Evolutionary conservation across 768 basidiomycete species (phyloP).

Genomic region (Leccinum aurantiacum): DNA sequence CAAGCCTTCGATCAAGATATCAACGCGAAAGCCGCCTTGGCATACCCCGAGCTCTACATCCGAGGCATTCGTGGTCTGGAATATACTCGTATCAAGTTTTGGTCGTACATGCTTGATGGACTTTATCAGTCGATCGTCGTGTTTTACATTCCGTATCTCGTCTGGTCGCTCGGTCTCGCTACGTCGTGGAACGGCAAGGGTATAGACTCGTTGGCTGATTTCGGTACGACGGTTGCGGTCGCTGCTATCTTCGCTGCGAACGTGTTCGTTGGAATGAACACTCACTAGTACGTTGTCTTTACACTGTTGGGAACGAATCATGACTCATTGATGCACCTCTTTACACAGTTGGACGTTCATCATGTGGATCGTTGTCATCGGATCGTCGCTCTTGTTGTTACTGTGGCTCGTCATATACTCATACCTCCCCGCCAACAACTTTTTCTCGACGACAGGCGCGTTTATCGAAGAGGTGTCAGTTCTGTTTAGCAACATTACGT

Average conservation of each 20-base stretch:
- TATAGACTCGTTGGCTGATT: conserved; percentile 79
- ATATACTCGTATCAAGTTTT: conserved; percentile 90
- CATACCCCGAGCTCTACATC: conserved; percentile 94
- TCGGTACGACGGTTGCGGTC: conserved; percentile 89
- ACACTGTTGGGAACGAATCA: conserved; percentile 1
- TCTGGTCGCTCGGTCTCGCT: conserved; percentile 63
- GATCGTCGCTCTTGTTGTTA: conserved; percentile 78
- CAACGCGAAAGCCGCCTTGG: conserved; percentile 83
- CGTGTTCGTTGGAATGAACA: conserved; percentile 86
- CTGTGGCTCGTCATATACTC: conserved; percentile 91
- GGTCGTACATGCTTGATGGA: conserved; percentile 93
- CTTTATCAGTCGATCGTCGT: conserved; percentile 88
- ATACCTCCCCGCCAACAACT: conserved; percentile 67
- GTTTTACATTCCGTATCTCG: conserved; percentile 82
- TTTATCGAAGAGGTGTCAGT: conserved; percentile 73
- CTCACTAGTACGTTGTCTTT: conserved; percentile 69
- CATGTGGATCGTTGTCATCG: conserved; percentile 79
- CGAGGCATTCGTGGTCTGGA: conserved; percentile 92
- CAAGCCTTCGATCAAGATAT: conserved; percentile 92
- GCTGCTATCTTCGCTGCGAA: conserved; percentile 89
- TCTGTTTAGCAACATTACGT: conserved; percentile 75
- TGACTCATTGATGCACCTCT: neutral
- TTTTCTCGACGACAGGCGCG: conserved; percentile 68
- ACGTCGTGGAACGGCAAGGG: conserved; percentile 77
- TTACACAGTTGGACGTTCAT: conserved; percentile 72